Evolutionary conservation across 164 flowering plant genomes (phyloP), one percentile per base, ranked within the genome.

Genomic region (Vitis cinerea): DNA sequence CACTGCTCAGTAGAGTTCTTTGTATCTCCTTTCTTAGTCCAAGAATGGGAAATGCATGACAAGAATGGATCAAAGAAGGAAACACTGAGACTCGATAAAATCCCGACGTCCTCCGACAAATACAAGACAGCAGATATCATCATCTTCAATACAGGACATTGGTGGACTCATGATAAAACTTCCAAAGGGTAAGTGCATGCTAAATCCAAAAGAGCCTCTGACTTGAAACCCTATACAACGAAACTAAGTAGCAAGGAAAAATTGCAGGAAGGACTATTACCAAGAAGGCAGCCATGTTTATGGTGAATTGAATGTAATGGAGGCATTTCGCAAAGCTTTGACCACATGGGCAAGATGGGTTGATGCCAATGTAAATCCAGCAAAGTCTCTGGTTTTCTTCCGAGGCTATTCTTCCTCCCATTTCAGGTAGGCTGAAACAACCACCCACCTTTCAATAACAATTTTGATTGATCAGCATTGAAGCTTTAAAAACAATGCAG

Each of bases 81-180:
- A 74, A 93, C 97, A 0, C 92, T 96, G 37, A 80, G 98, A 57
- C 91, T 96, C 1, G 99, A 96, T 78, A 52, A 85, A 63, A 79
- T 96, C 50, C 92, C 83, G 70, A 70, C 54, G 19, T 80, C 88
- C 0, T 82, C 95, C 8, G 80, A 82, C 58, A 75, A 82, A 19
- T 96, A 89, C 70, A 93, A 89, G 71, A 76, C 58, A 57, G 99
- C 97, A 0, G 98, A 96, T 75, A 67, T 91, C 54, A 61, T 96
- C 16, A 77, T 96, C 66, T 96, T 93, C 81, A 96, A 96, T 78
- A 96, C 98, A 3, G 99, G 99, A 2, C 99, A 93, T 59, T 96
- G 99, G 99, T 96, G 99, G 99, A 93, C 98, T 83, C 99, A 96
- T 80, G 97, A 92, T 14, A 96, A 96, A 80, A 93, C 98, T 63